Percentiles rank a stretch among this genome's conserved stretches.
phyloP scores from a whole-genome alignment of 2,329 filamentous ascomycete genomes.

The Ustulina deusta region DNA sequence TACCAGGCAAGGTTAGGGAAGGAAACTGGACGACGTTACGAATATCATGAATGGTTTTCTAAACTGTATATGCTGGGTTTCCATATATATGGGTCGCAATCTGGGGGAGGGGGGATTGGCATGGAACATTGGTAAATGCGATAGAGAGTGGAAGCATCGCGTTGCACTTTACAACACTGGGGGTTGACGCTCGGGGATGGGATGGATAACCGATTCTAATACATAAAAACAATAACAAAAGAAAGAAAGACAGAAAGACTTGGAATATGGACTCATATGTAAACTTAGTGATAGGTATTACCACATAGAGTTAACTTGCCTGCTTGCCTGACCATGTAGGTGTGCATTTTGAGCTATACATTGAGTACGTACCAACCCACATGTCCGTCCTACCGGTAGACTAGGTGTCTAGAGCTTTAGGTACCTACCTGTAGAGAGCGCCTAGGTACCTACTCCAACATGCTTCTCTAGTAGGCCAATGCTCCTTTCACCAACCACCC shows the following conservation, averaged over 20 bases:
- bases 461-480: slow-evolving; percentile 3
- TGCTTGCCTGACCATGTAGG: too few species aligned
- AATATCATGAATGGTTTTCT: slow-evolving; percentile 31
- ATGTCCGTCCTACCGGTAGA: too few species aligned
- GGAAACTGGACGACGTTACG: slow-evolving; percentile 35
- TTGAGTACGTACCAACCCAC: too few species aligned
- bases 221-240: not conserved
- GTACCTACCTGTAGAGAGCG: not conserved
- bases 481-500: not conserved
- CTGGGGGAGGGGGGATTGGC: not conserved
- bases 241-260: not conserved
- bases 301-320: too few species aligned
- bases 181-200: not conserved
- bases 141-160: slow-evolving; percentile 17
- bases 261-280: too few species aligned
- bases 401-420: not conserved
- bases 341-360: too few species aligned
- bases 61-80: slow-evolving; percentile 22
- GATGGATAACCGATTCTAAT: not conserved
- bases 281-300: too few species aligned
- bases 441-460: too few species aligned
- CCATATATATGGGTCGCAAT: slow-evolving; percentile 14
- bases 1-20: not conserved
- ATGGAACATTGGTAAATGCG: not conserved
- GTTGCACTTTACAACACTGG: not conserved